phyloP scores from a whole-genome alignment of 495 filamentous ascomycete species.

The Hyphodiscus hymeniophilus region DNA sequence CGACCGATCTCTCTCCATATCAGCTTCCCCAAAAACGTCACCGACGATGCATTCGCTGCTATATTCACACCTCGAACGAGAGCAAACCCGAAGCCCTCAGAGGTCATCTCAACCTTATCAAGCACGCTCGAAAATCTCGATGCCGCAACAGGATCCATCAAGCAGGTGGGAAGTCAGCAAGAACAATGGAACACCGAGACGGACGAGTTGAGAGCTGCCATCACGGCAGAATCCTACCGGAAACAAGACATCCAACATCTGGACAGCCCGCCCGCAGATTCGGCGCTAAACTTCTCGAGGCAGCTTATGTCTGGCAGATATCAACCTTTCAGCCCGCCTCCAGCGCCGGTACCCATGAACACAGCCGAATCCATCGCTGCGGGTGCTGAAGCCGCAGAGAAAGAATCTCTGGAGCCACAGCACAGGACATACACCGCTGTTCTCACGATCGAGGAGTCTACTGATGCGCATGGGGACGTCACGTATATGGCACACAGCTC shows the following conservation, averaged over 20 bases:
- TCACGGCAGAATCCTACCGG: conserved; percentile 35
- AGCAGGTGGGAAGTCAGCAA: conserved; percentile 1
- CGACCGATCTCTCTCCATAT: conserved; percentile 84
- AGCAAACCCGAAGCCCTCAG: conserved; percentile 33
- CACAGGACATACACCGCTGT: conserved; percentile 68
- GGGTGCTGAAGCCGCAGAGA: conserved; percentile 23
- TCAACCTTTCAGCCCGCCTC: conserved; percentile 71
- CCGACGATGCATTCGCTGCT: conserved; percentile 63
- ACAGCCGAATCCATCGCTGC: conserved; percentile 31
- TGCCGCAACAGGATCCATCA: conserved; percentile 7
- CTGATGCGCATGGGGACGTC: conserved; percentile 58
- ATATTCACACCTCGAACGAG: conserved; percentile 63
- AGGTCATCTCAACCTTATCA: conserved; percentile 74
- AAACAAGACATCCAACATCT: conserved; percentile 42
- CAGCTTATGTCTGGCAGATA: conserved; percentile 47
- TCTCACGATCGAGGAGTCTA: conserved; percentile 74
- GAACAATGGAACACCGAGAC: conserved; percentile 33
- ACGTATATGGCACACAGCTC: conserved; percentile 44
- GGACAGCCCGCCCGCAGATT: conserved; percentile 33
- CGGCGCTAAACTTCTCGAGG: conserved; percentile 19
- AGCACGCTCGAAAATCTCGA: conserved; percentile 66
- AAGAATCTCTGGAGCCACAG: conserved; percentile 25
- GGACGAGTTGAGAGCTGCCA: conserved; percentile 37
- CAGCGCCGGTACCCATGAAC: conserved; percentile 54
- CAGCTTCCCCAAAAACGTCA: conserved; percentile 63